Conservation (phyloP, 352 stramenopile genomes). For the Pythium monospermum region DNA sequence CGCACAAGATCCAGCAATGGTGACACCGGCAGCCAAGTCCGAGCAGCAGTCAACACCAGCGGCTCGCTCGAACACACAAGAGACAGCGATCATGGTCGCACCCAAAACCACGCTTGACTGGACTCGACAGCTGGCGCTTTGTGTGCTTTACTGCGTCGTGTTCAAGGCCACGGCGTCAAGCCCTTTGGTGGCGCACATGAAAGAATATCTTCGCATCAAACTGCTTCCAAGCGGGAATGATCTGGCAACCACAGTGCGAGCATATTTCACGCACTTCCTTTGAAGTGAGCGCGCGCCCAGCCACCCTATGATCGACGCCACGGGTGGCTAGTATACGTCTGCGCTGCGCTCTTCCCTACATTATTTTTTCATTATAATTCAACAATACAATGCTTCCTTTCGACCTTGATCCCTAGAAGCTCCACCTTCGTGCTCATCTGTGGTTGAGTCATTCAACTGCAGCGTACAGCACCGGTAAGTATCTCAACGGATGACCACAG, state of each 20-base stretch:
- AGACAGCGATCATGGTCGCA: neutral
- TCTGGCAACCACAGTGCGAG: neutral
- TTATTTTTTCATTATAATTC: neutral
- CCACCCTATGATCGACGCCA: neutral
- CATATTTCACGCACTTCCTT: constrained; percentile 1
- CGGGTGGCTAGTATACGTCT: too few relatives aligned
- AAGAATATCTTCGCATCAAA: constrained; percentile 11
- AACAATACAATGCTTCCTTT: too few relatives aligned
- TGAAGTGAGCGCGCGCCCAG: neutral
- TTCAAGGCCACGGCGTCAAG: constrained; percentile 14
- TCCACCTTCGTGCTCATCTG: too few relatives aligned
- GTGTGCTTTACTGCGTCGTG: constrained; percentile 12
- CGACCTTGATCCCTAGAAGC: too few relatives aligned
- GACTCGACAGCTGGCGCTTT: constrained; percentile 8
- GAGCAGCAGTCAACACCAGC: too few relatives aligned
- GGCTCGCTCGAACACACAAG: neutral
- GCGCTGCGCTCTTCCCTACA: too few relatives aligned
- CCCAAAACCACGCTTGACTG: neutral
- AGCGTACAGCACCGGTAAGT: too few relatives aligned
- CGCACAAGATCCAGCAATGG: too few relatives aligned
- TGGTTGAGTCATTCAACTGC: too few relatives aligned
- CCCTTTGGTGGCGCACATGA: constrained; percentile 6
- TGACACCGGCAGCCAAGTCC: too few relatives aligned
- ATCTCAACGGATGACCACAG: too few relatives aligned
- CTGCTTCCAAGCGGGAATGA: neutral